A percentile compares a stretch with the other conserved stretches of the same genome.
Evolutionary conservation across 2,329 filamentous ascomycete genomes (phyloP).

Genomic region (Rachicladosporium sp.): DNA sequence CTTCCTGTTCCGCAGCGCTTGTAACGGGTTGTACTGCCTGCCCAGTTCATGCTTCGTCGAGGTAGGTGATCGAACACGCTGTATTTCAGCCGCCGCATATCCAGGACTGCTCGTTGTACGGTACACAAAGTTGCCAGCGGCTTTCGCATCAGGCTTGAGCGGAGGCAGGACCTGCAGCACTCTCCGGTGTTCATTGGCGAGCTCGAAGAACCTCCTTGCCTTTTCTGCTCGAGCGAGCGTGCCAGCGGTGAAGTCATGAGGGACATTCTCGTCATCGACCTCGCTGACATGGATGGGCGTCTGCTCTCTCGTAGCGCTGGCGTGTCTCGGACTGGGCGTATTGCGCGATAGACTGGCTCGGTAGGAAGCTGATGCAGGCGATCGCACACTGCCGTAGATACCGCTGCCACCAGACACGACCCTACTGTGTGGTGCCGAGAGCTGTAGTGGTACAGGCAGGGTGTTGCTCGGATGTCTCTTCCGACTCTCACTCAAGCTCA

Average conservation of each 20-base stretch:
- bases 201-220: constrained; percentile 72
- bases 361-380: constrained; percentile 15
- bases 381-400: constrained; percentile 13
- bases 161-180: constrained; percentile 70
- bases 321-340: constrained; percentile 1
- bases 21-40: constrained; percentile 77
- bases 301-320: constrained; percentile 1
- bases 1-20: constrained; percentile 84
- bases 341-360: constrained; percentile 2
- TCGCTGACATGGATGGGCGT: neutral
- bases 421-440: neutral
- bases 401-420: constrained; percentile 3
- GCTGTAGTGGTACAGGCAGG: constrained; percentile 34
- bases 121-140: constrained; percentile 29
- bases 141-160: constrained; percentile 40
- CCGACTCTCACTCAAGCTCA: constrained; percentile 75
- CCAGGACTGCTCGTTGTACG: constrained; percentile 30
- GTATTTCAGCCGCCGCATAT: constrained; percentile 27
- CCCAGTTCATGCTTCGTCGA: constrained; percentile 34
- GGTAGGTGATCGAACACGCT: constrained; percentile 25
- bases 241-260: constrained; percentile 61
- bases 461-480: constrained; percentile 49
- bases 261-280: constrained; percentile 28
- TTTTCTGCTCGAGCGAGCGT: constrained; percentile 74
- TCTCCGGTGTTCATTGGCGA: constrained; percentile 72